A percentile compares a stretch with the other conserved stretches of the same genome.
These are phyloP conservation scores for Aspergillus haitiensis DNA, from an alignment of 495 filamentous ascomycete species.

Conservation along the genomic window DNA sequence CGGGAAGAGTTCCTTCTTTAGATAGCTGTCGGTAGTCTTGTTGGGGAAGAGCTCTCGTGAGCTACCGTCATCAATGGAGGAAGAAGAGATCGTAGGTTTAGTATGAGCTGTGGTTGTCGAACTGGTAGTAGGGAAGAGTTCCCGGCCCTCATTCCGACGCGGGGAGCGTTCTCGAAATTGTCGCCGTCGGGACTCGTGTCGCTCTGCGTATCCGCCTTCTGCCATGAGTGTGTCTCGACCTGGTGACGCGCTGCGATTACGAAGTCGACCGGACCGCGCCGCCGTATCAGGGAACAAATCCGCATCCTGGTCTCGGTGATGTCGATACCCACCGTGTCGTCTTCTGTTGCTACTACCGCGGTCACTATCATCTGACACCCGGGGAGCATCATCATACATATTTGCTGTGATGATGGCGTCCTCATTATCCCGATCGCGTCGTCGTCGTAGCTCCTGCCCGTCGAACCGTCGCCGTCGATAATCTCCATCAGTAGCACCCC, in stretches of 20 bases:
- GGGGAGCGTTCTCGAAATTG: slow-evolving; percentile 49
- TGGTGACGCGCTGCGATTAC: slow-evolving; percentile 74
- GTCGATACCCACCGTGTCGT: slow-evolving; percentile 19
- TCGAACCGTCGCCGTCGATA: slow-evolving; percentile 59
- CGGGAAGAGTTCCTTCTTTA: slow-evolving; percentile 71
- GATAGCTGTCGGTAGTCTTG: slow-evolving; percentile 44
- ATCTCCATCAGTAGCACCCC: slow-evolving; percentile 56
- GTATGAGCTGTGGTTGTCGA: no score
- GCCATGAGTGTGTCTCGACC: slow-evolving; percentile 61
- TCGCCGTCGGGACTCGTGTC: slow-evolving; percentile 27
- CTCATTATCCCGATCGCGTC: slow-evolving; percentile 51
- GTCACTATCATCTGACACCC: slow-evolving; percentile 32
- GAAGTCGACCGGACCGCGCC: slow-evolving; percentile 45
- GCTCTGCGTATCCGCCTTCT: slow-evolving; percentile 51
- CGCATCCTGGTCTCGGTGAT: slow-evolving; percentile 4
- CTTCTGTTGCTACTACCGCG: slow-evolving; percentile 14
- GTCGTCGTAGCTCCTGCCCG: slow-evolving; percentile 54
- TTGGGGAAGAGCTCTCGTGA: slow-evolving; percentile 52
- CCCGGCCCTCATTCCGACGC: slow-evolving; percentile 42
- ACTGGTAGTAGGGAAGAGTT: slow-evolving; percentile 42
- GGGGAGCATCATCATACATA: slow-evolving; percentile 69
- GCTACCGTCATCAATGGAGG: slow-evolving; percentile 23
- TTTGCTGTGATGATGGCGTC: slow-evolving; percentile 68
- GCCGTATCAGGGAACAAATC: slow-evolving; percentile 55
- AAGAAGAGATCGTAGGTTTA: slow-evolving; percentile 8